Conservation (phyloP, 495 filamentous ascomycete genomes). For the Choiromyces venosus region DNA sequence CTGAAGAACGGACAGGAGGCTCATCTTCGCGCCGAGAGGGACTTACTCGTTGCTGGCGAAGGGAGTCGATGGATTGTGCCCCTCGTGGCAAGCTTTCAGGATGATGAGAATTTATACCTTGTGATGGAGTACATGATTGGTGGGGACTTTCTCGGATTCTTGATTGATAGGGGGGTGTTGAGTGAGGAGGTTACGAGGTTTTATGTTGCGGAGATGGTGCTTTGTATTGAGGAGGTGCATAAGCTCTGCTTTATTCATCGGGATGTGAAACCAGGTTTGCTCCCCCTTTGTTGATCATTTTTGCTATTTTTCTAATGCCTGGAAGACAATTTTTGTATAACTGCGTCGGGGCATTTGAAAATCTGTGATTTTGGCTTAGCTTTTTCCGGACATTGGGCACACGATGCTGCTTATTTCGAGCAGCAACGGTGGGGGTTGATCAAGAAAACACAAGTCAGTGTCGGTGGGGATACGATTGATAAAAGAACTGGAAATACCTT, state of each 20-base stretch:
- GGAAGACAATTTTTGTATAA: constrained; percentile 84
- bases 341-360: constrained; percentile 79
- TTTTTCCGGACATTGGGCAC: constrained; percentile 91
- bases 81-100: constrained; percentile 82
- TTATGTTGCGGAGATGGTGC: constrained; percentile 91
- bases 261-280: constrained; percentile 69
- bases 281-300: not conserved
- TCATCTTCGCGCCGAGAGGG: constrained; percentile 82
- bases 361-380: constrained; percentile 93
- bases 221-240: constrained; percentile 91
- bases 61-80: constrained; percentile 82
- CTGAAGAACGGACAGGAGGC: constrained; percentile 84
- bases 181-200: constrained; percentile 71
- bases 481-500: constrained; percentile 48
- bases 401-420: constrained; percentile 78
- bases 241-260: constrained; percentile 82
- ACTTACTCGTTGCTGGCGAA: constrained; percentile 81
- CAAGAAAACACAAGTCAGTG: constrained; percentile 63
- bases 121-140: constrained; percentile 98
- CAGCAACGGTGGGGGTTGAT: constrained; percentile 73
- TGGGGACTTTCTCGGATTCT: constrained; percentile 80
- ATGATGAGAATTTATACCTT: constrained; percentile 69
- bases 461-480: constrained; percentile 72
- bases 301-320: not conserved
- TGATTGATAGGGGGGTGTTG: constrained; percentile 76